A percentile compares a stretch with the other conserved stretches of the same genome.
Evolutionary conservation across 2,329 filamentous ascomycete species (phyloP).

Genomic region (Nigrospora sphaerica): DNA sequence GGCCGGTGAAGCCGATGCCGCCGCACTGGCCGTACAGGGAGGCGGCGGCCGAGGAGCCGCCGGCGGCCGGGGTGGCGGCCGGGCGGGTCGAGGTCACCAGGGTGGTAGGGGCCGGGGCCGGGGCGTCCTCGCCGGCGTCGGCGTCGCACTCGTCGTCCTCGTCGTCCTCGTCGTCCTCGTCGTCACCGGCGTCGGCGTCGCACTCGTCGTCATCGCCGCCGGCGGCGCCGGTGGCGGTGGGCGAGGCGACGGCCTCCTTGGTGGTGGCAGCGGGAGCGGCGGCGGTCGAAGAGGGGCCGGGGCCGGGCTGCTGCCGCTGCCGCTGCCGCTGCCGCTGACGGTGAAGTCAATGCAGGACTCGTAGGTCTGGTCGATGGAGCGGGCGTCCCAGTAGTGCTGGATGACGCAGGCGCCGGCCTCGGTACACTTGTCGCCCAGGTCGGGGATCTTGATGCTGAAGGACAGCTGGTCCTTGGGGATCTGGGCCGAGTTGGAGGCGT

Average conservation of each 20-base stretch:
- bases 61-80: not conserved
- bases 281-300: not conserved
- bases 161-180: constrained; percentile 11
- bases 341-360: constrained; percentile 10
- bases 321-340: constrained; percentile 4
- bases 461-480: constrained; percentile 35
- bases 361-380: constrained; percentile 20
- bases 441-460: constrained; percentile 48
- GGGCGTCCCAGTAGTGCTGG: constrained; percentile 46
- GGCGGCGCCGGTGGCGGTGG: not conserved
- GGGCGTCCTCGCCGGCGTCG: not conserved
- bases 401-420: constrained; percentile 40
- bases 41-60: not conserved
- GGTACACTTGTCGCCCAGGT: constrained; percentile 35
- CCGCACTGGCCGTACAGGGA: constrained; percentile 7
- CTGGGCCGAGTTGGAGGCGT: constrained; percentile 37
- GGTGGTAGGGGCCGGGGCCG: constrained; percentile 5
- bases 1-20: constrained; percentile 3
- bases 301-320: not conserved
- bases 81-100: constrained; percentile 3
- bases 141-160: constrained; percentile 6
- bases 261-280: not conserved
- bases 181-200: constrained; percentile 16
- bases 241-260: not conserved
- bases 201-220: constrained; percentile 1